Conservation (phyloP, 352 stramenopile genomes). For the Thalassiosira ordinaria region DNA sequence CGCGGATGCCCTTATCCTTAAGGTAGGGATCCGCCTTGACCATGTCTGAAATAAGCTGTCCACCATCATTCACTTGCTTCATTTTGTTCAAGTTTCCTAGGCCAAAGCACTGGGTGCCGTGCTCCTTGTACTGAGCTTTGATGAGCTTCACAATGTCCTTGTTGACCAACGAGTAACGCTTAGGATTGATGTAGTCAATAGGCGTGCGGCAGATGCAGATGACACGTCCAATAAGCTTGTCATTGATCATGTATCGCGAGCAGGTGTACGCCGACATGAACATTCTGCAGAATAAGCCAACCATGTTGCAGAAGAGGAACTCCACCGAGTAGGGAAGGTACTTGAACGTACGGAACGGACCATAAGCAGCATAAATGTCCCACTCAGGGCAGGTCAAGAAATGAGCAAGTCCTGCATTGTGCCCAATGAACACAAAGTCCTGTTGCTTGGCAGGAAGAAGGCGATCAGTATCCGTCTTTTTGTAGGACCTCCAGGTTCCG, state of each 20-base stretch:
- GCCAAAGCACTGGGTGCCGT: conserved; percentile 67
- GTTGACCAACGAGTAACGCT: conserved; percentile 62
- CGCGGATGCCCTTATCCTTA: conserved; percentile 69
- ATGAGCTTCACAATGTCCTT: conserved; percentile 72
- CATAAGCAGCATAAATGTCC: conserved; percentile 67
- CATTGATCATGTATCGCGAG: conserved; percentile 68
- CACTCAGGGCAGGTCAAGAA: conserved; percentile 73
- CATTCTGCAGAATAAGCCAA: conserved; percentile 48
- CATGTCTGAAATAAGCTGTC: conserved; percentile 73
- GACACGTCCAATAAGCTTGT: conserved; percentile 67
- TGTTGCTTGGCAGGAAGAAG: conserved; percentile 58
- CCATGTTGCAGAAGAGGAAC: conserved; percentile 67
- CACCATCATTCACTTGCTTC: conserved; percentile 82
- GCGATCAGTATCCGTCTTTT: conserved; percentile 60
- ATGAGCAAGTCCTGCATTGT: conserved; percentile 76
- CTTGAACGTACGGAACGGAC: conserved; percentile 64
- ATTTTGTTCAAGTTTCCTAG: conserved; percentile 85
- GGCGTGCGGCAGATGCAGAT: conserved; percentile 70
- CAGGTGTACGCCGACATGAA: conserved; percentile 65
- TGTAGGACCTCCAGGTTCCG: conserved; percentile 72
- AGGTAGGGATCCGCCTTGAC: conserved; percentile 69
- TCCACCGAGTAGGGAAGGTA: conserved; percentile 63
- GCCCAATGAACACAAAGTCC: conserved; percentile 82
- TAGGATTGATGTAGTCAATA: conserved; percentile 69
- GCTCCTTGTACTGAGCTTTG: conserved; percentile 59